phyloP scores from a whole-genome alignment of 2,329 filamentous ascomycete species.

The Cladosporium phlei region DNA sequence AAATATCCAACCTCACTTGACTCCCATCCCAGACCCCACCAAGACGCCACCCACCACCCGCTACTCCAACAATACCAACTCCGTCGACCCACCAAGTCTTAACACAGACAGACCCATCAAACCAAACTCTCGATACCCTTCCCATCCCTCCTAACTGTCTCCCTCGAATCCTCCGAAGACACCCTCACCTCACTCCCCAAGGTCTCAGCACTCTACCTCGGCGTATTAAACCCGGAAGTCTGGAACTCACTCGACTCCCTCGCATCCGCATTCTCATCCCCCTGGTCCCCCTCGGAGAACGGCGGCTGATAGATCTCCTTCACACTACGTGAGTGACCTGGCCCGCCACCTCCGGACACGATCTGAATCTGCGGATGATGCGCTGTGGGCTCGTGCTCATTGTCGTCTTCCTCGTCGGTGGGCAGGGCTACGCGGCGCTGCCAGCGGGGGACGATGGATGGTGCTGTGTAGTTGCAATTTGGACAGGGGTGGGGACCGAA shows the following conservation, averaged over 20 bases:
- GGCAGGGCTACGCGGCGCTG: constrained; percentile 4
- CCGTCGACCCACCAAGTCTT: too few relatives aligned
- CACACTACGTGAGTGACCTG: constrained; percentile 1
- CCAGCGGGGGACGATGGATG: constrained; percentile 3
- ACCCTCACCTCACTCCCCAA: background rate
- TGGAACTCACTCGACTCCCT: constrained; percentile 10
- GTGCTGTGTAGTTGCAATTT: constrained; percentile 16
- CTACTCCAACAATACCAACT: too few relatives aligned
- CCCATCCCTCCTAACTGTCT: background rate
- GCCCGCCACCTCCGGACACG: background rate
- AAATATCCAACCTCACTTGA: too few relatives aligned
- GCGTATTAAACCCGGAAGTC: constrained; percentile 11
- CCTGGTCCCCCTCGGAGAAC: background rate
- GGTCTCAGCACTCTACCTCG: constrained; percentile 8
- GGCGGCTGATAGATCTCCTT: constrained; percentile 5
- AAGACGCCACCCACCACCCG: too few relatives aligned
- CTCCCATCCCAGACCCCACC: too few relatives aligned
- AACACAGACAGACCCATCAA: too few relatives aligned
- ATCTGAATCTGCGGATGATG: background rate
- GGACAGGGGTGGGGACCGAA: constrained; percentile 14
- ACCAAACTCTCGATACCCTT: background rate
- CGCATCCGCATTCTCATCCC: background rate
- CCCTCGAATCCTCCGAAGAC: background rate
- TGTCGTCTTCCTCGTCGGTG: background rate
- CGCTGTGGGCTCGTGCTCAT: background rate